Base-by-base conservation (phyloP, 495 filamentous ascomycete species). In the Penicillium cinerascens region DNA sequence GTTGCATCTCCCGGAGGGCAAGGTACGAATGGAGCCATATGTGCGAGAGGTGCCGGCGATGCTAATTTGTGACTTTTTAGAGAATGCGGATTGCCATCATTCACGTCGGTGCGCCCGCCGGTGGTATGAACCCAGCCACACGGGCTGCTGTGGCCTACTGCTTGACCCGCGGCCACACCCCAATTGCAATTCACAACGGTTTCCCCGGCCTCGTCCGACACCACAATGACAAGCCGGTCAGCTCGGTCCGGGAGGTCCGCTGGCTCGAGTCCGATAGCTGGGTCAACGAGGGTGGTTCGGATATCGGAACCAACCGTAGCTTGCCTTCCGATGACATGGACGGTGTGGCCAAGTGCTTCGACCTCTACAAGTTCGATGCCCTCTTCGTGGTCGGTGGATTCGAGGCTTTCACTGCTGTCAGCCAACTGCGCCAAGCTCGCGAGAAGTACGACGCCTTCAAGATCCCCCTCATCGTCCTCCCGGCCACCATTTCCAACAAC, bases 401-500 rank as follows among this genome's bases (percentile, higher is more conserved):
- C 59, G 95, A 99, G 72, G 95, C 91, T 9, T 99, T 92, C 77
- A 95, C 93, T 45, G 86, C 95, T 1, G 79, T 97, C 42, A 87
- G 86, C 35, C 85, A 97, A 68, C 78, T 99, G 36, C 83, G 92
- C 50, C 80, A 87, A 70, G 92, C 87, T 3, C 78, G 91, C 47
- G 79, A 83, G 9, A 75, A 87, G 44, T 96, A 87, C 67, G 80
- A 86, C 9, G 84, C 89, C 5, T 88, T 99, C 58, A 88, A 88
- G 66, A 97, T 99, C 56, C 95, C 95, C 43, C 91, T 97, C 82
- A 81, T 85, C 20, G 78, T 96, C 21, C 77, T 97, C 13, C 95
- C 95, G 16, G 95, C 95, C n/a, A 99, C 95, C 22, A 91, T 99
- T 65, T 92, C 87, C 59, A 97, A 97, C 77, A 99, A 99, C 69